A percentile compares a stretch with the other conserved stretches of the same genome.
Conservation (phyloP, 495 filamentous ascomycete species). For the Clavariopsis aquatica region DNA sequence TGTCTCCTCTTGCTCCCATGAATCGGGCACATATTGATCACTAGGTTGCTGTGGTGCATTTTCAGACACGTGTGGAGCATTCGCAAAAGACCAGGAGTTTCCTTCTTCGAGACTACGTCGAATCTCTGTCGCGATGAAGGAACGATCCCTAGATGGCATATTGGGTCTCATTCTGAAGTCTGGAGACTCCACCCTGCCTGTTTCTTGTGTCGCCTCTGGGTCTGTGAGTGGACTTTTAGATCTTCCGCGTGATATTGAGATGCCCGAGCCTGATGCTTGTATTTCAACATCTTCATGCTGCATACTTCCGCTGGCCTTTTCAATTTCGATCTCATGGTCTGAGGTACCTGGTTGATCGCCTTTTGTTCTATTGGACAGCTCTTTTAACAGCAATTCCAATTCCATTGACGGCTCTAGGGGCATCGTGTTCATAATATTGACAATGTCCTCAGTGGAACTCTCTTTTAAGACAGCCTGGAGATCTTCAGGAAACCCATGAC, state of each 20-base stretch:
- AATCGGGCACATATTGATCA: conserved; percentile 16
- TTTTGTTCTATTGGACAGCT: conserved; percentile 7
- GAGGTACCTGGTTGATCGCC: background rate
- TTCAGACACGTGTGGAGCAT: background rate
- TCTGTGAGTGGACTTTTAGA: conserved; percentile 8
- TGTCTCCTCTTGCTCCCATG: conserved; percentile 18
- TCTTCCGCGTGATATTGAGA: background rate
- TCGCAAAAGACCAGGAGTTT: conserved; percentile 29
- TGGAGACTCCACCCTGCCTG: background rate
- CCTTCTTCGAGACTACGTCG: conserved; percentile 42
- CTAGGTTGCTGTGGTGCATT: background rate
- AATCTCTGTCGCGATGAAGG: conserved; percentile 43
- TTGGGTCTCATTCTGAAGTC: conserved; percentile 31
- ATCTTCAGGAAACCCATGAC: conserved; percentile 27
- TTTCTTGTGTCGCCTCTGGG: background rate
- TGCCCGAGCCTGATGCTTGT: background rate
- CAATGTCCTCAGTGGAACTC: conserved; percentile 26
- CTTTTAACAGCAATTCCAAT: conserved; percentile 9
- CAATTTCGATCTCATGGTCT: background rate
- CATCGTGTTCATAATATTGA: conserved; percentile 21
- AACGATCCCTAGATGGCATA: conserved; percentile 42
- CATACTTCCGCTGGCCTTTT: background rate
- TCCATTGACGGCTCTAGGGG: conserved; percentile 25
- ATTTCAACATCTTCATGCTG: conserved; percentile 3
- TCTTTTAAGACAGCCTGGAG: conserved; percentile 22